Evolutionary conservation across 345 rosid species (phyloP).

Genomic region (Garcia nutans): DNA sequence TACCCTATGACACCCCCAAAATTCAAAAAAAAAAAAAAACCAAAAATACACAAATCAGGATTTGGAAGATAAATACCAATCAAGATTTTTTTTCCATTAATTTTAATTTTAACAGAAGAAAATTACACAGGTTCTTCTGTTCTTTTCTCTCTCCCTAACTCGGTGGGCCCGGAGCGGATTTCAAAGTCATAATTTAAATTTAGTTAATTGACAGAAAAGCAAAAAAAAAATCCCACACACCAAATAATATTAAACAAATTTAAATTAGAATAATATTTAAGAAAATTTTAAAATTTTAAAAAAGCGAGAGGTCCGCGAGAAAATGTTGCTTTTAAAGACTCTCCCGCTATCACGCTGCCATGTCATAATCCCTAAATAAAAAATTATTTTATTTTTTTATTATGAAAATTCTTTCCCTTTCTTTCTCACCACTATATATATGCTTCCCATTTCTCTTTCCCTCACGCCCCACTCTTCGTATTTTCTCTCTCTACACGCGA

Average conservation of each 20-base stretch:
- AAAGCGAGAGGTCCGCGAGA: conserved; percentile 28
- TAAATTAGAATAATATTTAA: not conserved
- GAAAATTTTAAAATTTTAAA: not conserved
- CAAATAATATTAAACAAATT: not conserved
- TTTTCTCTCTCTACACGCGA: conserved; percentile 38
- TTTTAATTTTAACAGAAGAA: not conserved
- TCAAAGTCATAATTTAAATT: conserved; percentile 35
- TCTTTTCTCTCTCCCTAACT: conserved; percentile 1
- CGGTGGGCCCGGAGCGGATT: conserved; percentile 46
- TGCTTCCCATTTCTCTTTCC: conserved; percentile 23
- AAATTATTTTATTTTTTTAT: conserved; percentile 1
- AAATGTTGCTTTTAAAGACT: conserved; percentile 14
- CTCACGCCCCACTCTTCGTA: conserved; percentile 6
- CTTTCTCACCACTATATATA: conserved; percentile 37
- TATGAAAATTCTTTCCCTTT: conserved; percentile 3
- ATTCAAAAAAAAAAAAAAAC: not conserved
- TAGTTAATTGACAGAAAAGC: conserved; percentile 28
- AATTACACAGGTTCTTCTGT: not conserved
- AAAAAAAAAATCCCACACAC: not conserved
- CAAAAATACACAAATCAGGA: not conserved
- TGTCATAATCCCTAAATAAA: conserved; percentile 21
- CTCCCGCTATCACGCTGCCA: conserved; percentile 43
- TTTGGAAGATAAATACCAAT: not conserved
- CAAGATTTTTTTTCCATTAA: not conserved
- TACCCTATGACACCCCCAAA: not conserved